Percentiles rank a stretch among this genome's conserved stretches.
Evolutionary conservation across 2,329 filamentous ascomycete genomes (phyloP).

Genomic region (Venturia nashicola): DNA sequence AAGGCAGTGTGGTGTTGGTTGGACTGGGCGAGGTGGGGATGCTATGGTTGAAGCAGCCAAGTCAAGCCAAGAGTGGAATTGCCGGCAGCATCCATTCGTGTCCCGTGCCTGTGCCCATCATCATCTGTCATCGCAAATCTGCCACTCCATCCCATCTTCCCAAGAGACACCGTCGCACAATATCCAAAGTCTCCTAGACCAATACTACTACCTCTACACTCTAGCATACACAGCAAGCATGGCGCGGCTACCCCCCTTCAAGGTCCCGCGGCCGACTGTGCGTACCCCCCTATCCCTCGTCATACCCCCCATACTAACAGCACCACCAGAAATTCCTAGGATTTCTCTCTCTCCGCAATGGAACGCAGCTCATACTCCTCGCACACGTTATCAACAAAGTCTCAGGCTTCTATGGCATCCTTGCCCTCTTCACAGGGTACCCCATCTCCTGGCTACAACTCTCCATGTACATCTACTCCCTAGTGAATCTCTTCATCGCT

Average conservation of each 20-base stretch:
- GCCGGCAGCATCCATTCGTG: neutral
- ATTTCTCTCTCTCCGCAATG: slow-evolving; percentile 74
- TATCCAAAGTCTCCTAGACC: neutral
- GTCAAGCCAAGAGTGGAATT: neutral
- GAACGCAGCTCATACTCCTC: slow-evolving; percentile 72
- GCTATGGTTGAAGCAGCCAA: neutral
- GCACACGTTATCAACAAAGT: slow-evolving; percentile 85
- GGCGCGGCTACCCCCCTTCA: neutral
- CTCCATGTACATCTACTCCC: slow-evolving; percentile 83
- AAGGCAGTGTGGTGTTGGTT: neutral
- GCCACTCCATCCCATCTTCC: neutral
- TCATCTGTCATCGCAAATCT: neutral
- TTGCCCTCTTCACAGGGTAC: slow-evolving; percentile 80
- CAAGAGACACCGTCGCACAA: neutral
- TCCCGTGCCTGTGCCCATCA: neutral
- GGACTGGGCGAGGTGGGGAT: neutral
- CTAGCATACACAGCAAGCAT: neutral
- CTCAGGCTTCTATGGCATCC: slow-evolving; percentile 78
- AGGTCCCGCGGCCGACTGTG: slow-evolving; percentile 4
- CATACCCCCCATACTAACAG: neutral
- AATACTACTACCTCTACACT: neutral
- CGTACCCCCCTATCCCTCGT: neutral
- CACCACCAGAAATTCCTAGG: slow-evolving; percentile 49
- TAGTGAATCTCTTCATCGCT: slow-evolving; percentile 55
- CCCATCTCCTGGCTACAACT: slow-evolving; percentile 72